phyloP scores from a whole-genome alignment of 805 yeast genomes.

The Candida cerambycidarum region DNA sequence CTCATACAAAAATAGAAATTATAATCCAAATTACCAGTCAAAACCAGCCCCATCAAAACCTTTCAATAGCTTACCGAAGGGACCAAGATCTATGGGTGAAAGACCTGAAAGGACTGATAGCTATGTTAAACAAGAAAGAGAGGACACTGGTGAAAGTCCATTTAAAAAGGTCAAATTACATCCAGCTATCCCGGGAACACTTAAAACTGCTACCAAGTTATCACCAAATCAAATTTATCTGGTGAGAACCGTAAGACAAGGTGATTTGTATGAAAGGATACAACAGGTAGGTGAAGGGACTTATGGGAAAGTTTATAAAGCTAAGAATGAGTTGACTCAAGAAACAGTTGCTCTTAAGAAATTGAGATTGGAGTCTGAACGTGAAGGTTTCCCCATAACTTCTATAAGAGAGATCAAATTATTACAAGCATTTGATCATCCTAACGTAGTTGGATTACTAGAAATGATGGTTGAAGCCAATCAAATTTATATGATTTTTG shows the following conservation, averaged over 20 bases:
- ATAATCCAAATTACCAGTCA: background rate
- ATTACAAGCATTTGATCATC: conserved; percentile 78
- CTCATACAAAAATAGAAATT: background rate
- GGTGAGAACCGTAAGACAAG: conserved; percentile 25
- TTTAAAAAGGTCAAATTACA: conserved; percentile 1
- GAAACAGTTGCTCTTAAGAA: conserved; percentile 83
- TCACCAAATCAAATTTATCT: conserved; percentile 33
- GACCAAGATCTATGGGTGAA: conserved; percentile 8
- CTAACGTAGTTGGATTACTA: conserved; percentile 72
- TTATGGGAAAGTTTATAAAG: conserved; percentile 93
- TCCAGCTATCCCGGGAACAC: background rate
- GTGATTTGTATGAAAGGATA: conserved; percentile 61
- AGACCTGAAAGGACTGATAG: background rate
- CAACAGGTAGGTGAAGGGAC: conserved; percentile 99
- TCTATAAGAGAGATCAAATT: conserved; percentile 89
- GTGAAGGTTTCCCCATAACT: conserved; percentile 95
- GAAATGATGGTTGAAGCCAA: conserved; percentile 87
- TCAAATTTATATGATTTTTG: conserved; percentile 85
- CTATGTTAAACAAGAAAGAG: background rate
- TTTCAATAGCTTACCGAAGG: conserved; percentile 6
- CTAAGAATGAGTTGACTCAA: conserved; percentile 65
- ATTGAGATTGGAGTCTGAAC: conserved; percentile 78
- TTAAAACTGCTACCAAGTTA: conserved; percentile 17
- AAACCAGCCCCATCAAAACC: background rate
- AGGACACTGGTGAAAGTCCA: background rate